Evolutionary conservation across 208 protist genomes (phyloP).

Genomic region (Crithidia sp.): DNA sequence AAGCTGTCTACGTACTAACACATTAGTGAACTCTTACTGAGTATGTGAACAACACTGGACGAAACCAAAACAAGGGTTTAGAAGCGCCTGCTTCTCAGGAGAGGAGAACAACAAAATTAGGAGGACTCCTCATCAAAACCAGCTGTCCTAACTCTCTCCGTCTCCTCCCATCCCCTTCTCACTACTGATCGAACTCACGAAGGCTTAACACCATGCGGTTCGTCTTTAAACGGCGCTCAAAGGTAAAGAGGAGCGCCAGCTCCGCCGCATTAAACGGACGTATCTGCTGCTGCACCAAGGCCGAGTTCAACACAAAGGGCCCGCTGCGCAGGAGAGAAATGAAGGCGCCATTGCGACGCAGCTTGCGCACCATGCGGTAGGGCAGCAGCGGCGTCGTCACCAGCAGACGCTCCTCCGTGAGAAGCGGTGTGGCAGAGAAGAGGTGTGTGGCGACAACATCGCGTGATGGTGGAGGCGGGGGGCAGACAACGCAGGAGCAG

Average conservation of each 20-base stretch:
- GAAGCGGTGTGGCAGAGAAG: slow-evolving; percentile 15
- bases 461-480: slow-evolving; percentile 10
- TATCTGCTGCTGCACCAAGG: slow-evolving; percentile 42
- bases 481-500: slow-evolving; percentile 51
- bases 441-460: slow-evolving; percentile 27
- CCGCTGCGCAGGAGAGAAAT: slow-evolving; percentile 72
- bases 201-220: slow-evolving; percentile 85
- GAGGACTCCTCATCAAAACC: neutral
- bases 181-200: slow-evolving; percentile 62
- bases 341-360: slow-evolving; percentile 59
- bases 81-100: neutral
- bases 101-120: neutral
- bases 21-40: too few species aligned
- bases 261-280: slow-evolving; percentile 58
- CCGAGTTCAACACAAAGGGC: slow-evolving; percentile 62
- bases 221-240: slow-evolving; percentile 82
- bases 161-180: neutral
- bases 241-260: slow-evolving; percentile 83
- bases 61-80: neutral
- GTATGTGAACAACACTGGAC: too few species aligned
- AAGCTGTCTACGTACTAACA: too few species aligned
- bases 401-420: slow-evolving; percentile 53
- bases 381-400: slow-evolving; percentile 79
- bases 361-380: slow-evolving; percentile 56
- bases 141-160: neutral